Evolutionary conservation across 2,329 filamentous ascomycete genomes (phyloP).

Genomic region (Colletotrichum filicis): DNA sequence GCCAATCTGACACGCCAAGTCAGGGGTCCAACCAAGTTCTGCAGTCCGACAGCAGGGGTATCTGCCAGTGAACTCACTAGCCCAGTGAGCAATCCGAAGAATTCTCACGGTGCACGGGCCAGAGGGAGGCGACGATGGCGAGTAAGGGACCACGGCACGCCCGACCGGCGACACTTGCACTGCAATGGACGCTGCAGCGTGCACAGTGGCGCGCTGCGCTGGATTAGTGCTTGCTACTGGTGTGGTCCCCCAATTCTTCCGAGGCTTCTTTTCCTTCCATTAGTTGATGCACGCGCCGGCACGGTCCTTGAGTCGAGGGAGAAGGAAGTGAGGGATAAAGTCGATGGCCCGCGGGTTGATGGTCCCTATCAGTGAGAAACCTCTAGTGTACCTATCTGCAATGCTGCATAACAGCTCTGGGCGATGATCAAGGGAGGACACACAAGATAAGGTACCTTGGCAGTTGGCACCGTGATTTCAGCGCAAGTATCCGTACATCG

Average conservation of each 20-base stretch:
- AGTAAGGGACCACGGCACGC: neutral
- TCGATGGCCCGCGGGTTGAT: neutral
- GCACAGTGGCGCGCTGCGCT: neutral
- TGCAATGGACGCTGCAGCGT: no score
- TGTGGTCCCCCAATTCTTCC: neutral
- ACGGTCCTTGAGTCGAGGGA: neutral
- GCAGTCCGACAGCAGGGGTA: neutral
- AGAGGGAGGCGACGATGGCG: neutral
- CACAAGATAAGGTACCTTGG: neutral
- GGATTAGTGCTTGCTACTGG: no score
- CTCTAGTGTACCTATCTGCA: no score
- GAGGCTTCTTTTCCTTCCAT: neutral
- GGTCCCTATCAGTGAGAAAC: neutral
- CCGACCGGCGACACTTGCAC: no score
- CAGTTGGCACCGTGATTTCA: no score
- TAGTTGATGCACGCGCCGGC: neutral
- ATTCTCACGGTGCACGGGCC: constrained; percentile 15
- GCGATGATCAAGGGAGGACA: neutral
- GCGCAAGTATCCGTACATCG: no score
- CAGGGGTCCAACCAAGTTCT: constrained; percentile 11
- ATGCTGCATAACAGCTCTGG: no score
- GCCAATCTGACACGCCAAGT: constrained; percentile 23
- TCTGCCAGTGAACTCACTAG: neutral
- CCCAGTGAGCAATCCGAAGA: neutral
- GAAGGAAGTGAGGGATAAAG: neutral